phyloP scores from a whole-genome alignment of 257 asterid genomes.

The Euphrasia confusa region DNA sequence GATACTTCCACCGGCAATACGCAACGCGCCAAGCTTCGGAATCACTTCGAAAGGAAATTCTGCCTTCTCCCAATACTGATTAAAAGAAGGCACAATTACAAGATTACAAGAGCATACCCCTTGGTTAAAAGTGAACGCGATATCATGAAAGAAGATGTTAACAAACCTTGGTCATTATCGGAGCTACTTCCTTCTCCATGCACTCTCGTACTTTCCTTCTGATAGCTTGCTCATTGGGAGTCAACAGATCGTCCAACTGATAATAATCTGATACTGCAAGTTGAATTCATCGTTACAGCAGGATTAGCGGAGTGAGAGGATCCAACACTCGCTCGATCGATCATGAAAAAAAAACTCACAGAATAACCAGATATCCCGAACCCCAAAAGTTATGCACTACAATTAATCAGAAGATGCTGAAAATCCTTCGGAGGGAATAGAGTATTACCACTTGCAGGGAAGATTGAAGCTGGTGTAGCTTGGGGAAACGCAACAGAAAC shows the following conservation, averaged over 20 bases:
- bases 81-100: conserved; percentile 25
- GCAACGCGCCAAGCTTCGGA: conserved; percentile 78
- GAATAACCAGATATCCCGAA: conserved; percentile 3
- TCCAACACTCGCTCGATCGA: background rate
- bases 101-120: background rate
- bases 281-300: conserved; percentile 8
- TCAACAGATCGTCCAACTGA: conserved; percentile 79
- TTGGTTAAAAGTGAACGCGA: conserved; percentile 14
- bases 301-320: conserved; percentile 14
- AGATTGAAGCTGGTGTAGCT: conserved; percentile 89
- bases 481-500: conserved; percentile 86
- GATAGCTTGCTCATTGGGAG: conserved; percentile 60
- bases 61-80: conserved; percentile 96
- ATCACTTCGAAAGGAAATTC: conserved; percentile 92
- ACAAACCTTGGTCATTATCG: conserved; percentile 78
- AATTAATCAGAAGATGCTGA: background rate
- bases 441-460: conserved; percentile 73
- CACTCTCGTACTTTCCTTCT: conserved; percentile 68
- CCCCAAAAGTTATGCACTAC: background rate
- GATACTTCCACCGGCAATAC: conserved; percentile 77
- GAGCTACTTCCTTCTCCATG: conserved; percentile 96
- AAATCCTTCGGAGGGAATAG: conserved; percentile 21
- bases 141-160: background rate
- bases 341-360: background rate
- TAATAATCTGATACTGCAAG: conserved; percentile 84